A percentile compares a stretch with the other conserved stretches of the same genome.
phyloP scores from a whole-genome alignment of 208 protist genomes.

The Trypanosomatidae sp. region DNA sequence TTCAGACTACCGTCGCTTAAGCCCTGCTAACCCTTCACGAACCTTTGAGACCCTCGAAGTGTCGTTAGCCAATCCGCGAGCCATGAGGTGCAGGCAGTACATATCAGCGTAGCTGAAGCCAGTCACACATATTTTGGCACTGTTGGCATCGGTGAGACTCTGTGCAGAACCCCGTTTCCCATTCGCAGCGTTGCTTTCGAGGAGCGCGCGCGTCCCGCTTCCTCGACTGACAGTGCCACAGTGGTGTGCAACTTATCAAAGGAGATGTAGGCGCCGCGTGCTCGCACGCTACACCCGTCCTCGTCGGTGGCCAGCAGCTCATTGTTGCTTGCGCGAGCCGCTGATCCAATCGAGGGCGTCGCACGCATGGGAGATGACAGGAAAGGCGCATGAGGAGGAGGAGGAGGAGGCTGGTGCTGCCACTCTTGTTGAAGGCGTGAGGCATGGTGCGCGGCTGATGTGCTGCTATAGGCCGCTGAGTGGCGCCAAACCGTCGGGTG shows the following conservation, averaged over 20 bases:
- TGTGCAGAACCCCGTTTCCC: neutral
- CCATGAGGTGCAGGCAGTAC: neutral
- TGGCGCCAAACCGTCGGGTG: neutral
- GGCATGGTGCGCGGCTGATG: neutral
- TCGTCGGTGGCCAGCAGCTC: neutral
- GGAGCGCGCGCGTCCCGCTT: conserved; percentile 16
- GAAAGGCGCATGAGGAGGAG: neutral
- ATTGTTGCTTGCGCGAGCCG: neutral
- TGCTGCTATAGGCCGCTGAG: neutral
- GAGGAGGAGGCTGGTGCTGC: neutral
- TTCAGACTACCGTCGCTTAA: conserved; percentile 15
- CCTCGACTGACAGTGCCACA: conserved; percentile 25
- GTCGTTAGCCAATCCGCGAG: neutral
- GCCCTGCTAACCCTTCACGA: neutral
- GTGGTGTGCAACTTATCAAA: conserved; percentile 23
- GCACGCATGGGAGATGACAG: neutral
- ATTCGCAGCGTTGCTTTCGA: neutral
- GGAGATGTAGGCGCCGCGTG: conserved; percentile 44
- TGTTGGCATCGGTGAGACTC: neutral
- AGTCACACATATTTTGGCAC: neutral
- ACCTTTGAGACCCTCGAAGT: neutral
- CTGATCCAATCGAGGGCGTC: neutral
- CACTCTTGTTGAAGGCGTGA: neutral
- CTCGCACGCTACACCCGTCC: neutral
- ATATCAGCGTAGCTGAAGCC: conserved; percentile 2